These are phyloP conservation scores for Mortierella sp. DNA, from an alignment of 371 early-diverging fungal genomes.

Conservation along the genomic window DNA sequence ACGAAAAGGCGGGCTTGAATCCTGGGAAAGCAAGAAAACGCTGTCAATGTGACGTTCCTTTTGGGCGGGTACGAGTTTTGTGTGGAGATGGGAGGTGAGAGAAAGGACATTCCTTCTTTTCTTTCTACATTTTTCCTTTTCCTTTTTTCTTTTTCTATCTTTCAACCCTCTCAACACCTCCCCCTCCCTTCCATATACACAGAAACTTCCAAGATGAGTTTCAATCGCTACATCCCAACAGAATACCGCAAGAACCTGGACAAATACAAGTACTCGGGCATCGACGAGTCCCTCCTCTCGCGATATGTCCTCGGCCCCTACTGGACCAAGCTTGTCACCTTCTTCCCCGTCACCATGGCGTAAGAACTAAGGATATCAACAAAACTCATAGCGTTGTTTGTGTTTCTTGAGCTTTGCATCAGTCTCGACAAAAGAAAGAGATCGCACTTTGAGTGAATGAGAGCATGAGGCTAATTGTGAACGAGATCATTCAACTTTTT, in stretches of 20 bases:
- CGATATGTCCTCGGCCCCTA: slow-evolving; percentile 90
- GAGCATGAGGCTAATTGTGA: too few relatives aligned
- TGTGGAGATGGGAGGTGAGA: background rate
- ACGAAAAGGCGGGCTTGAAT: too few relatives aligned
- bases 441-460: background rate
- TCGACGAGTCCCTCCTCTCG: slow-evolving; percentile 92
- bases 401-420: too few relatives aligned
- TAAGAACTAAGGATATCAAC: too few relatives aligned
- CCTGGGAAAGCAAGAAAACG: background rate
- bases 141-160: background rate
- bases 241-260: slow-evolving; percentile 75
- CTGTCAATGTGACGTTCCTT: slow-evolving; percentile 10
- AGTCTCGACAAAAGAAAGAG: too few relatives aligned
- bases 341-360: slow-evolving; percentile 95
- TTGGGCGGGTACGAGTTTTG: background rate
- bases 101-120: slow-evolving; percentile 1
- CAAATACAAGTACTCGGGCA: slow-evolving; percentile 86
- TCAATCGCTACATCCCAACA: slow-evolving; percentile 60
- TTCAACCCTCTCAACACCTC: background rate
- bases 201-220: slow-evolving; percentile 16
- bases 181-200: background rate
- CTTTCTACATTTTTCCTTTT: background rate
- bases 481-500: background rate
- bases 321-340: slow-evolving; percentile 90
- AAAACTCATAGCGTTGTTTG: slow-evolving; percentile 10